Evolutionary conservation across 352 stramenopile genomes (phyloP).

Genomic region (Elongisporangium anandrum): DNA sequence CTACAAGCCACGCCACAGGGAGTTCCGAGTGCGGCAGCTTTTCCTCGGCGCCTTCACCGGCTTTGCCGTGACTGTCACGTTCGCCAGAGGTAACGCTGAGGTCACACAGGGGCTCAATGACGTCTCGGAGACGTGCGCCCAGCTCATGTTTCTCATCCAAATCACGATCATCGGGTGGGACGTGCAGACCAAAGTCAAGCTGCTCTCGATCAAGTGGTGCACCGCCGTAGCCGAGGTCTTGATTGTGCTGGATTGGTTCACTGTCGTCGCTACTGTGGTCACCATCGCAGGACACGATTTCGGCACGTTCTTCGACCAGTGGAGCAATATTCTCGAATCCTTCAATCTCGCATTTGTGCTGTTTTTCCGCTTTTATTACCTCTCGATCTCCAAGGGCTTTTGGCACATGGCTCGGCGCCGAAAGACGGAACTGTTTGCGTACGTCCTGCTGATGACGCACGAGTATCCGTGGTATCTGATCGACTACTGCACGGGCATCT

Average conservation of each 20-base stretch:
- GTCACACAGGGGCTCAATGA: slow-evolving; percentile 22
- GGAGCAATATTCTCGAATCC: slow-evolving; percentile 12
- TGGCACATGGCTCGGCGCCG: slow-evolving; percentile 1
- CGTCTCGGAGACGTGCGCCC: slow-evolving; percentile 24
- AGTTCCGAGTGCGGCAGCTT: slow-evolving; percentile 9
- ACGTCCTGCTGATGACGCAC: slow-evolving; percentile 12
- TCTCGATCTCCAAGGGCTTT: slow-evolving; percentile 10
- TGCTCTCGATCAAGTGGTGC: slow-evolving; percentile 23
- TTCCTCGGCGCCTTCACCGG: slow-evolving; percentile 13
- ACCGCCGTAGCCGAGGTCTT: slow-evolving; percentile 24
- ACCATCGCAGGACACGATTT: background rate
- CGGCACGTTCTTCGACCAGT: slow-evolving; percentile 2
- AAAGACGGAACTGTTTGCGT: slow-evolving; percentile 12
- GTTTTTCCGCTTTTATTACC: slow-evolving; percentile 21
- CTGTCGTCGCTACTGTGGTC: slow-evolving; percentile 10
- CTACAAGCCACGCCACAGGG: slow-evolving; percentile 10
- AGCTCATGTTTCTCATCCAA: slow-evolving; percentile 37
- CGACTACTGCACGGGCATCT: slow-evolving; percentile 6
- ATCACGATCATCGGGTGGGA: slow-evolving; percentile 38
- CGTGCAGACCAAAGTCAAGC: slow-evolving; percentile 25
- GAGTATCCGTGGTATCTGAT: slow-evolving; percentile 13
- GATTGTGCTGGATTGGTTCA: slow-evolving; percentile 8
- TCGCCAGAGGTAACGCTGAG: slow-evolving; percentile 10
- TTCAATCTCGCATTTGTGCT: slow-evolving; percentile 10
- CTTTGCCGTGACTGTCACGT: slow-evolving; percentile 17